These are phyloP conservation scores for Talaromyces stipitatus DNA, from an alignment of 495 filamentous ascomycete species.

Conservation along the genomic window DNA sequence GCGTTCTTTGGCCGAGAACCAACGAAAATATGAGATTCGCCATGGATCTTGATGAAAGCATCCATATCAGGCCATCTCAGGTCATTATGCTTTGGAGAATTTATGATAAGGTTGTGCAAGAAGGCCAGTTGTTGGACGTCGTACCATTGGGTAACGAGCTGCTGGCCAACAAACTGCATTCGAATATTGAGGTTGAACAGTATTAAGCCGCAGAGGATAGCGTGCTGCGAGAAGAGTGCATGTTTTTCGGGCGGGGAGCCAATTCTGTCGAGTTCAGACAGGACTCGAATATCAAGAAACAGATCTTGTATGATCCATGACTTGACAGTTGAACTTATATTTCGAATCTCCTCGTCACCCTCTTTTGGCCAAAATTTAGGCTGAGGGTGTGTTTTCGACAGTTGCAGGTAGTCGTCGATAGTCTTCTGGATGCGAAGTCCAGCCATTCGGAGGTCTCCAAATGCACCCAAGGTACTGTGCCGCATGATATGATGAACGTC, in stretches of 20 bases:
- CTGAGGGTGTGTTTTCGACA: conserved; percentile 16
- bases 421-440: conserved; percentile 22
- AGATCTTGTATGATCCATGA: conserved; percentile 19
- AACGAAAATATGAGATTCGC: conserved; percentile 24
- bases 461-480: conserved; percentile 15
- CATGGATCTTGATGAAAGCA: conserved; percentile 24
- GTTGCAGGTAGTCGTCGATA: conserved; percentile 17
- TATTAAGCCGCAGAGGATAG: conserved; percentile 21
- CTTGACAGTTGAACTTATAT: conserved; percentile 11
- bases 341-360: conserved; percentile 17
- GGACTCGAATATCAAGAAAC: conserved; percentile 13
- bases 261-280: background rate
- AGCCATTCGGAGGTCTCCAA: conserved; percentile 21
- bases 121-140: conserved; percentile 23
- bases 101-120: conserved; percentile 19
- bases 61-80: conserved; percentile 28
- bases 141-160: conserved; percentile 21
- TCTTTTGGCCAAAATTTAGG: conserved; percentile 22
- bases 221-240: conserved; percentile 20
- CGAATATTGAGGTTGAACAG: conserved; percentile 18
- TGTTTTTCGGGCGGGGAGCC: conserved; percentile 17
- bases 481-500: conserved; percentile 26
- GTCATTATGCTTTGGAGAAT: conserved; percentile 11
- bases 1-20: conserved; percentile 20
- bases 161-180: conserved; percentile 19